A percentile compares a stretch with the other conserved stretches of the same genome.
Conservation (phyloP, 1,284 basidiomycete genomes). For the Cutaneotrichosporon arboriforme region DNA sequence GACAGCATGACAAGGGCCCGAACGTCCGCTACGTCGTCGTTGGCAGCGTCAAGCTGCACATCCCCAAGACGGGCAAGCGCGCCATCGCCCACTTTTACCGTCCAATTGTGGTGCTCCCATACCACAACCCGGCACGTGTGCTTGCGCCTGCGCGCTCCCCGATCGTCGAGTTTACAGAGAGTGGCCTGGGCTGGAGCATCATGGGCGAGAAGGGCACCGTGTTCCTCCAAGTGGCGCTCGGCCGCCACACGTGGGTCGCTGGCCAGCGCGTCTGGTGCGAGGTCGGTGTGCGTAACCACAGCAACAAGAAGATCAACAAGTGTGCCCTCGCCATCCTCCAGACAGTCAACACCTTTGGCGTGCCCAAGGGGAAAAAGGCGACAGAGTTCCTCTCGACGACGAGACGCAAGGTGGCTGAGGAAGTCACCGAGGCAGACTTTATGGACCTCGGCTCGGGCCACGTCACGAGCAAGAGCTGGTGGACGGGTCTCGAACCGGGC, state of each 20-base stretch:
- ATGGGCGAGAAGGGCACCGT: slow-evolving; percentile 63
- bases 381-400: slow-evolving; percentile 52
- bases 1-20: slow-evolving; percentile 53
- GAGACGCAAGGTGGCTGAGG: slow-evolving; percentile 56
- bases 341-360: slow-evolving; percentile 65
- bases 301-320: slow-evolving; percentile 65
- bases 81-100: slow-evolving; percentile 92
- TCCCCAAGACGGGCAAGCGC: slow-evolving; percentile 56
- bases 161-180: slow-evolving; percentile 58
- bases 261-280: slow-evolving; percentile 74
- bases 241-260: slow-evolving; percentile 75
- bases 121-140: slow-evolving; percentile 61
- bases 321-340: slow-evolving; percentile 66
- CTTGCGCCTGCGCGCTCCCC: slow-evolving; percentile 62
- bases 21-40: slow-evolving; percentile 80
- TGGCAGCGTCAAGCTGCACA: slow-evolving; percentile 75
- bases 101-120: slow-evolving; percentile 74
- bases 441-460: slow-evolving; percentile 57
- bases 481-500: slow-evolving; percentile 68
- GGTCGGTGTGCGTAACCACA: slow-evolving; percentile 66
- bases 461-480: slow-evolving; percentile 79
- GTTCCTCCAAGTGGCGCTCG: slow-evolving; percentile 65
- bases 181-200: slow-evolving; percentile 56
- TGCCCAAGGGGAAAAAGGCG: slow-evolving; percentile 46
- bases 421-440: slow-evolving; percentile 57